A percentile compares a stretch with the other conserved stretches of the same genome.
phyloP scores from a whole-genome alignment of 2,329 filamentous ascomycete genomes.

The Penicillium rolfsii region DNA sequence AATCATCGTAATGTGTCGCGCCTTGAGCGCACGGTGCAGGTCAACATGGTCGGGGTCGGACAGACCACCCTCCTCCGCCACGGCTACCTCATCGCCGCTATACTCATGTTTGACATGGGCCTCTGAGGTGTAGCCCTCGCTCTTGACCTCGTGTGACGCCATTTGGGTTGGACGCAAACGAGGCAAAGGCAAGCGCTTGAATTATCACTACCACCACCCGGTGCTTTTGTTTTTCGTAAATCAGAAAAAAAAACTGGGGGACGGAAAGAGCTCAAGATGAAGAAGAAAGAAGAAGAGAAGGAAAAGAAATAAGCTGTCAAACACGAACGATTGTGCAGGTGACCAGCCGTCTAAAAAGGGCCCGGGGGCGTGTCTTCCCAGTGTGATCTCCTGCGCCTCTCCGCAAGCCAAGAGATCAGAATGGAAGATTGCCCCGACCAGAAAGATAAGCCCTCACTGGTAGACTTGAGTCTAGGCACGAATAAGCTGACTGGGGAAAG shows the following conservation, averaged over 20 bases:
- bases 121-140: constrained; percentile 27
- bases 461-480: not conserved
- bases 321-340: not conserved
- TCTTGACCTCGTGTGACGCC: constrained; percentile 19
- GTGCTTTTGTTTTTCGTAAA: no score
- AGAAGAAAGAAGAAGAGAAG: not conserved
- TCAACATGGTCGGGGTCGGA: constrained; percentile 34
- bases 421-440: constrained; percentile 1
- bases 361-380: not conserved
- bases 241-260: not conserved
- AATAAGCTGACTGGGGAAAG: constrained; percentile 14
- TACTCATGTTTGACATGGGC: constrained; percentile 25
- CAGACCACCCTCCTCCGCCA: constrained; percentile 31
- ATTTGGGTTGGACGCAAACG: not conserved
- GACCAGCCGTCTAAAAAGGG: not conserved
- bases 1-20: constrained; percentile 50
- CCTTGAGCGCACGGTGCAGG: constrained; percentile 48
- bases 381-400: not conserved
- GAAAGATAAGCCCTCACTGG: not conserved
- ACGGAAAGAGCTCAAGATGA: not conserved
- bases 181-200: not conserved
- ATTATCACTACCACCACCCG: not conserved
- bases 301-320: not conserved
- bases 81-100: constrained; percentile 20
- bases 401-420: constrained; percentile 6